Percentiles rank a stretch among this genome's conserved stretches.
Evolutionary conservation across 1,139 yeast species (phyloP).

Genomic region (Kazachstania sp.): DNA sequence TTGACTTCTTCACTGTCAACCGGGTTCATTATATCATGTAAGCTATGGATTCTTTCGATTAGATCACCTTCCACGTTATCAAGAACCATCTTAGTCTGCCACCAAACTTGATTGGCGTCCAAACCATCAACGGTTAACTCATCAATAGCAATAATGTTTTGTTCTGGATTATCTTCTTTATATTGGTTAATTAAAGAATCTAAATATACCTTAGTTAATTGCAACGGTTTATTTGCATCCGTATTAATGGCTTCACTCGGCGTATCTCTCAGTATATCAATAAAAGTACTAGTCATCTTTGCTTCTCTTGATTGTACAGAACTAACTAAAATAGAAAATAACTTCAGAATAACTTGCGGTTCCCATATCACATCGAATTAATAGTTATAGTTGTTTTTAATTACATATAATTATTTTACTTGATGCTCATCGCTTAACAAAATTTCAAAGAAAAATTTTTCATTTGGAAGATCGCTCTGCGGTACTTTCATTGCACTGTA

Average conservation of each 20-base stretch:
- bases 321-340: background rate
- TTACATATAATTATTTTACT: background rate
- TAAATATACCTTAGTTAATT: conserved; percentile 22
- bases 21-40: conserved; percentile 30
- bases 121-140: conserved; percentile 78
- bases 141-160: conserved; percentile 62
- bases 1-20: conserved; percentile 22
- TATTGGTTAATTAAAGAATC: conserved; percentile 23
- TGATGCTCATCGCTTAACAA: background rate
- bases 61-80: conserved; percentile 59
- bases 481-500: background rate
- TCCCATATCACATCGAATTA: background rate
- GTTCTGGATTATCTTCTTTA: conserved; percentile 15
- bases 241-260: conserved; percentile 18
- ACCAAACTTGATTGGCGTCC: conserved; percentile 89
- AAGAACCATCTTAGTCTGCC: conserved; percentile 77
- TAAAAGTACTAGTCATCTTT: conserved; percentile 7
- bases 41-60: conserved; percentile 39
- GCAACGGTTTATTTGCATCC: conserved; percentile 14
- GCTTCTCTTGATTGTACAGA: background rate
- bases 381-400: background rate
- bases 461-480: background rate
- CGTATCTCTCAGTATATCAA: conserved; percentile 12
- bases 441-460: background rate
- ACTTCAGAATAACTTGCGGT: background rate